Evolutionary conservation across 192 early-diverging fungal species (phyloP).

Genomic region (Coemansia furcata): DNA sequence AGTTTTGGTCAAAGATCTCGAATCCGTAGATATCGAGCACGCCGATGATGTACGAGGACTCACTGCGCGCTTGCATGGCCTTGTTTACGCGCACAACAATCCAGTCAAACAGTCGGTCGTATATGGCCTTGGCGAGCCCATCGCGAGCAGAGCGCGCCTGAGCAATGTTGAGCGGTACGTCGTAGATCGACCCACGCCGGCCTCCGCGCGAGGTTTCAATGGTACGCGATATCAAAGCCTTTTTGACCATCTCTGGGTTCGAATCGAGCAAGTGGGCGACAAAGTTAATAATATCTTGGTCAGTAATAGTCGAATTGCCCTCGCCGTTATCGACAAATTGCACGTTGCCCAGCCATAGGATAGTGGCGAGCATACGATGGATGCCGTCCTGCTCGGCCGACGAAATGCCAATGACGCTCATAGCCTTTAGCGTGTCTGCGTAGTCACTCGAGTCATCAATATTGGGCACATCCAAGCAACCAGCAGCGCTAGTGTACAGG

Average conservation of each 20-base stretch:
- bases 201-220: conserved; percentile 77
- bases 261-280: conserved; percentile 73
- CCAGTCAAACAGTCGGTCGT: conserved; percentile 96
- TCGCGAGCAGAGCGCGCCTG: conserved; percentile 90
- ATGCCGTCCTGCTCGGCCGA: conserved; percentile 80
- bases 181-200: conserved; percentile 71
- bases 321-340: conserved; percentile 82
- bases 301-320: conserved; percentile 64
- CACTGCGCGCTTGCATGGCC: conserved; percentile 68
- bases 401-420: conserved; percentile 86
- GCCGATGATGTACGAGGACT: conserved; percentile 73
- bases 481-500: conserved; percentile 68
- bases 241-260: conserved; percentile 58
- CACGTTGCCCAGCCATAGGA: conserved; percentile 96
- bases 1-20: conserved; percentile 93
- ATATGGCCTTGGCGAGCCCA: conserved; percentile 91
- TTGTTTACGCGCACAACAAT: conserved; percentile 91
- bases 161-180: conserved; percentile 85
- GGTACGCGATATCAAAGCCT: conserved; percentile 64
- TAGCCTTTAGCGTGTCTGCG: conserved; percentile 84
- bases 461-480: conserved; percentile 84
- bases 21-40: conserved; percentile 99
- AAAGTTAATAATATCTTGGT: conserved; percentile 64
- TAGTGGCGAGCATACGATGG: conserved; percentile 87
- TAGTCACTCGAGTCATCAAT: conserved; percentile 91